Base-by-base conservation (phyloP, 129 eudicot genomes). In the Ambrosia trifida region DNA sequence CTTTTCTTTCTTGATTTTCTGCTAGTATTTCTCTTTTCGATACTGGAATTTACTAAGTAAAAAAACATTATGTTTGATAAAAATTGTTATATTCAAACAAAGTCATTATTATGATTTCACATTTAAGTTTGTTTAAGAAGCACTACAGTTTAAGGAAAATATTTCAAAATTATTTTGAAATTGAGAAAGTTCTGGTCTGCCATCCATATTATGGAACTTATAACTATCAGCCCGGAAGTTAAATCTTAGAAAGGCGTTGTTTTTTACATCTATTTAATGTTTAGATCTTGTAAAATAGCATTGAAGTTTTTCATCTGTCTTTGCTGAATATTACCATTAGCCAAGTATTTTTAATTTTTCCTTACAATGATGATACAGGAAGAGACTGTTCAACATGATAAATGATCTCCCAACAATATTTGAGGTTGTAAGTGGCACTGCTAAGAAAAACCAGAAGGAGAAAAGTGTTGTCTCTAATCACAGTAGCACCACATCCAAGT, bases 321-420 rank as follows among this genome's bases (percentile, higher is more conserved):
- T 38, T 64, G 72, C 52, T 73, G 62, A 35, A 62, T 62, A 20
- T 51, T 49, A 28, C 8, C 46, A 45, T 45, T 19, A 50, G 61
- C 19, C 5, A 38, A 65, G 20, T 65, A 38, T 52, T 9, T 74
- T 74, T 11, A 53, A 40, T 0, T 50, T 49, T 41, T 67, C 69
- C 1, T 6, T 57, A 30, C 40, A n/a, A n/a, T n/a, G 24, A 4
- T 79, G 74, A 64, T 75, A 74, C 81, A 91, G 97, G 90, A 88
- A 79, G 73, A 82, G 85, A 49, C 83, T 91, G 24, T 85, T 85
- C 81, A 84, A 75, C 82, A 83, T 91, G 96, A 80, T 88, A 67
- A 91, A 91, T 64, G 96, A 88, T 53, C 86, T 91, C 35, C 97
- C 97, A 4, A 81, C 97, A 11, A 72, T 91, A 41, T 91, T 79